Conservation (phyloP, 345 rosid genomes). For the Syzygium aqueum region DNA sequence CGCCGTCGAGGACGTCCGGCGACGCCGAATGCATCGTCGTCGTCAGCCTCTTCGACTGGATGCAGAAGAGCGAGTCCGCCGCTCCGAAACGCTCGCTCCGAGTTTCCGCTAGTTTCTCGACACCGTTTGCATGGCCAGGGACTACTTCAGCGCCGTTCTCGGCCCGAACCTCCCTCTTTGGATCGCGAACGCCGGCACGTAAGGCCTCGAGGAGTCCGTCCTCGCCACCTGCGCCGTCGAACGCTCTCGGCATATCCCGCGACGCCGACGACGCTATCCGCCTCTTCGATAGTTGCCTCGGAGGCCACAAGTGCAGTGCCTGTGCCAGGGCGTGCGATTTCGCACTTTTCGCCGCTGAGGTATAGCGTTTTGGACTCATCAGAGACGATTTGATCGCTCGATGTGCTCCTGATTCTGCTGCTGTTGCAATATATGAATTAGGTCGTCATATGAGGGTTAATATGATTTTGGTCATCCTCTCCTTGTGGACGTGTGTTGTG, state of each 20-base stretch:
- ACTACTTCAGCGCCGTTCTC: constrained; percentile 56
- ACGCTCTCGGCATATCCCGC: constrained; percentile 68
- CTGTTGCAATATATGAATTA: not conserved
- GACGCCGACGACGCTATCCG: constrained; percentile 79
- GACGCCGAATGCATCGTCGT: constrained; percentile 53
- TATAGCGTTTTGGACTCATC: not conserved
- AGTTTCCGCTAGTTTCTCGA: constrained; percentile 79
- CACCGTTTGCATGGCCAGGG: constrained; percentile 51
- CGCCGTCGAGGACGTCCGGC: not conserved
- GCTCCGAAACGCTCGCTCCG: constrained; percentile 65
- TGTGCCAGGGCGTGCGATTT: constrained; percentile 58
- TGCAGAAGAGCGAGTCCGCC: constrained; percentile 51
- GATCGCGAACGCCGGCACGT: constrained; percentile 71
- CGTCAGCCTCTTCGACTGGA: constrained; percentile 74
- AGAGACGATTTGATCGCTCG: not conserved
- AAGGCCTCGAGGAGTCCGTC: constrained; percentile 81
- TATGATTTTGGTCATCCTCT: not conserved
- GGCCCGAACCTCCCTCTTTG: constrained; percentile 75
- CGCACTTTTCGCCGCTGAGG: constrained; percentile 67
- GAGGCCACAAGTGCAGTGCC: constrained; percentile 54
- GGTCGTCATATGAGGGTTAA: not conserved
- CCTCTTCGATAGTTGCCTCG: constrained; percentile 82
- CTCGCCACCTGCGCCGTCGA: constrained; percentile 70
- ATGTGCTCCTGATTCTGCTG: not conserved
- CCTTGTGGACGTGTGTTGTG: not conserved